phyloP scores from a whole-genome alignment of 2,329 filamentous ascomycete genomes.

The Corinectria fuckeliana region DNA sequence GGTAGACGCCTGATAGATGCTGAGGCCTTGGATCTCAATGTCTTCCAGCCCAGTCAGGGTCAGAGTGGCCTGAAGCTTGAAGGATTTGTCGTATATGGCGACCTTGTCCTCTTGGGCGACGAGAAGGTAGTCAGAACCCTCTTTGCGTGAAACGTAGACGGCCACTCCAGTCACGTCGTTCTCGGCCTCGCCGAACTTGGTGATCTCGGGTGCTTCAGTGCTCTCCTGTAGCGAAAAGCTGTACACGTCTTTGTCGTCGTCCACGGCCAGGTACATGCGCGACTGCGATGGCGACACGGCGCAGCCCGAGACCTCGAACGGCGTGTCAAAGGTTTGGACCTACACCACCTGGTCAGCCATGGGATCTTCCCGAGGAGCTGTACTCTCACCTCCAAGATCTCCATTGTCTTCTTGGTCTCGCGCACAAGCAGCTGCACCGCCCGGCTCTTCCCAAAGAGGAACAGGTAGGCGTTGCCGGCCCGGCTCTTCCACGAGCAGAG shows the following conservation, averaged over 20 bases:
- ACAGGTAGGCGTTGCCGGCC: constrained; percentile 52
- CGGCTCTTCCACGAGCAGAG: constrained; percentile 53
- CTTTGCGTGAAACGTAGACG: constrained; percentile 44
- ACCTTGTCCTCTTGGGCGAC: constrained; percentile 48
- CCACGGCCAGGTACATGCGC: constrained; percentile 48
- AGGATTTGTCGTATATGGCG: constrained; percentile 46
- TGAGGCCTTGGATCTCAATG: constrained; percentile 51
- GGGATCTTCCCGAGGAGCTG: background rate
- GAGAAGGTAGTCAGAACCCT: constrained; percentile 50
- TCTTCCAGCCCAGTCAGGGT: constrained; percentile 47
- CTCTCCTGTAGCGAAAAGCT: constrained; percentile 48
- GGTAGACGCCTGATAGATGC: constrained; percentile 47
- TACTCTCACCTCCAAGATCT: constrained; percentile 46
- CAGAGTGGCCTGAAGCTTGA: constrained; percentile 46
- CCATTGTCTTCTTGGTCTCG: constrained; percentile 33
- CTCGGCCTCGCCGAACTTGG: constrained; percentile 43
- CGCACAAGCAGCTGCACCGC: constrained; percentile 48
- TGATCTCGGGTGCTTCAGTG: constrained; percentile 44
- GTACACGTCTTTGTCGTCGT: constrained; percentile 48
- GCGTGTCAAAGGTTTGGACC: constrained; percentile 51
- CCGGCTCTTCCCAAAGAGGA: constrained; percentile 52
- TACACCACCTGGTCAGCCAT: constrained; percentile 26
- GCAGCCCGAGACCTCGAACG: constrained; percentile 52
- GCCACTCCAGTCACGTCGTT: constrained; percentile 51
- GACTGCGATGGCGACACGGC: constrained; percentile 46